Evolutionary conservation across 1,139 yeast species (phyloP).

Genomic region (Kurtzmaniella quercitrusa): DNA sequence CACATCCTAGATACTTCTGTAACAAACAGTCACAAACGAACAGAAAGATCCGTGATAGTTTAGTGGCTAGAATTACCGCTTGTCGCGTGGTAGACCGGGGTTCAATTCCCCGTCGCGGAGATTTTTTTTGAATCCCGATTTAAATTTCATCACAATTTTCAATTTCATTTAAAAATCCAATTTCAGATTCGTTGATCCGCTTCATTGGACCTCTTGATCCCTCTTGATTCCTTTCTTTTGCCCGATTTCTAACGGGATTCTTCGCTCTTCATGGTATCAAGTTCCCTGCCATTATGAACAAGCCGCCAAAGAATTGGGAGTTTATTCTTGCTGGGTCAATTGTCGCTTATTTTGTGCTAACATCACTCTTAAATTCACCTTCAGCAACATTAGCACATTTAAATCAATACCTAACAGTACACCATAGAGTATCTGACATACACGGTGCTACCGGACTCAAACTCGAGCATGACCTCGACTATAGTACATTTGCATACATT

Average conservation of each 20-base stretch:
- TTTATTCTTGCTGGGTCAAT: slow-evolving; percentile 21
- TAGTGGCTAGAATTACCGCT: slow-evolving; percentile 38
- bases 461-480: slow-evolving; percentile 3
- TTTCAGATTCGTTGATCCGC: neutral
- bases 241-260: no score
- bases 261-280: no score
- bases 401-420: slow-evolving; percentile 6
- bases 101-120: slow-evolving; percentile 42
- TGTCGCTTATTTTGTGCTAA: slow-evolving; percentile 17
- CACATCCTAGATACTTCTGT: no score
- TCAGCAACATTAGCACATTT: slow-evolving; percentile 10
- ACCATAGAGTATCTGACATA: slow-evolving; percentile 6
- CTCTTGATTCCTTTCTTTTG: no score
- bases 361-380: slow-evolving; percentile 3
- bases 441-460: no score
- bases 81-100: slow-evolving; percentile 40
- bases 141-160: neutral
- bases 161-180: neutral
- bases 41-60: slow-evolving; percentile 27
- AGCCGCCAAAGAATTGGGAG: slow-evolving; percentile 20
- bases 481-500: slow-evolving; percentile 22
- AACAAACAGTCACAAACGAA: no score
- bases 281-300: no score
- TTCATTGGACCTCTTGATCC: no score
- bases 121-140: neutral